phyloP scores from a whole-genome alignment of 371 early-diverging fungal species.

The Mucor indicus region DNA sequence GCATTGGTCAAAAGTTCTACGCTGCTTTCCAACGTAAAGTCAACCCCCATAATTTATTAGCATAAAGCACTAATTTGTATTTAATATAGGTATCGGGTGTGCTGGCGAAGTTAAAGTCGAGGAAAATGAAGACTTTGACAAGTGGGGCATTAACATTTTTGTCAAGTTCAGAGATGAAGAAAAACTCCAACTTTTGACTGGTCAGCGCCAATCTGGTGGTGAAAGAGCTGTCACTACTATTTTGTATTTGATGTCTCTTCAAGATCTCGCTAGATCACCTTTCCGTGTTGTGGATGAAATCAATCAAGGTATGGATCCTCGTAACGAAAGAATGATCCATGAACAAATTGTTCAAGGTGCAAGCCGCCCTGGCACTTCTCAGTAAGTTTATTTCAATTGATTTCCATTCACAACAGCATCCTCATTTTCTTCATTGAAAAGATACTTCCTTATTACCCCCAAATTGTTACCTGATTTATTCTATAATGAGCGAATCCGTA shows the following conservation, averaged over 20 bases:
- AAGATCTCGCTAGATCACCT: conserved; percentile 83
- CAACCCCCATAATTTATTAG: background rate
- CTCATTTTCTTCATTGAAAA: conserved; percentile 6
- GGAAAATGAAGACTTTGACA: conserved; percentile 77
- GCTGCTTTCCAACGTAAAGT: conserved; percentile 63
- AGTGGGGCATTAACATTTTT: conserved; percentile 96
- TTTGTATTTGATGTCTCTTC: conserved; percentile 95
- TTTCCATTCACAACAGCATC: background rate
- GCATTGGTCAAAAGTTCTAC: conserved; percentile 71
- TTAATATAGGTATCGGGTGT: conserved; percentile 71
- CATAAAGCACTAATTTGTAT: background rate
- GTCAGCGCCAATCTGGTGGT: conserved; percentile 97
- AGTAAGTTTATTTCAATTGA: conserved; percentile 43
- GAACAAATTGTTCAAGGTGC: conserved; percentile 85
- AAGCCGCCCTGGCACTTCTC: conserved; percentile 61
- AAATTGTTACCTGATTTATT: conserved; percentile 96
- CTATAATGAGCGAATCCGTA: conserved; percentile 91
- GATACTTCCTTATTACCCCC: conserved; percentile 98
- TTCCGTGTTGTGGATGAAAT: conserved; percentile 99
- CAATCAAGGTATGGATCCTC: conserved; percentile 99
- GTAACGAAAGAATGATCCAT: conserved; percentile 97
- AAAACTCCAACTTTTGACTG: conserved; percentile 82
- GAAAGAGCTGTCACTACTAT: conserved; percentile 96
- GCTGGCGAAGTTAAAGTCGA: conserved; percentile 81
- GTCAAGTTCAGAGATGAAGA: conserved; percentile 93